A percentile compares a stretch with the other conserved stretches of the same genome.
phyloP scores from a whole-genome alignment of 768 basidiomycete species.

The Polyporus arcularius region DNA sequence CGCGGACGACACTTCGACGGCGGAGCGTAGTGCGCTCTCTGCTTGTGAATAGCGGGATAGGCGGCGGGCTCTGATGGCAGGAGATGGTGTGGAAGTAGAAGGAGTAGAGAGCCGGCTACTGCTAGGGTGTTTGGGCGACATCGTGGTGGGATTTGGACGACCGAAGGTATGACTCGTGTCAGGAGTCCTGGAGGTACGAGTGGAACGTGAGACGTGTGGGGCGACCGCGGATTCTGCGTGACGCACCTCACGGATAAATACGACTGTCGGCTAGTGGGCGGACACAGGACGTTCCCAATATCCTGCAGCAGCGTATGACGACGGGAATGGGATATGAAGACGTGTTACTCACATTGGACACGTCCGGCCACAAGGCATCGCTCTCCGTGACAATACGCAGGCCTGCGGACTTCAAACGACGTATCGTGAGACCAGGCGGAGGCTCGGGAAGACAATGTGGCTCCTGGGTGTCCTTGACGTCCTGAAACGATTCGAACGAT shows the following conservation, averaged over 20 bases:
- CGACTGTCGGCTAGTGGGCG: slow-evolving; percentile 1
- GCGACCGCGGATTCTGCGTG: neutral
- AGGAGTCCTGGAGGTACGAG: slow-evolving; percentile 14
- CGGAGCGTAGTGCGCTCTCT: slow-evolving; percentile 42
- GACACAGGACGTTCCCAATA: neutral
- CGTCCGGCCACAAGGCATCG: slow-evolving; percentile 4
- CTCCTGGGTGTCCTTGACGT: neutral
- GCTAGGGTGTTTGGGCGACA: neutral
- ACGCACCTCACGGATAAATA: slow-evolving; percentile 11
- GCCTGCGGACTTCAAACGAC: slow-evolving; percentile 15
- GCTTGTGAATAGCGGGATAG: slow-evolving; percentile 46
- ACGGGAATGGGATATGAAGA: neutral
- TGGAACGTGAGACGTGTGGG: neutral
- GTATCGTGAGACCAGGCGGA: slow-evolving; percentile 11
- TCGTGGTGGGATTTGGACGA: slow-evolving; percentile 20
- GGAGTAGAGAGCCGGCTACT: neutral
- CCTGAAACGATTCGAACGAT: neutral
- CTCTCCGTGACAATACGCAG: slow-evolving; percentile 21
- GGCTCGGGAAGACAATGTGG: neutral
- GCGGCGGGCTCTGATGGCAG: slow-evolving; percentile 23
- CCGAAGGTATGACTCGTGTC: slow-evolving; percentile 27
- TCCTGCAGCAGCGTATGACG: neutral
- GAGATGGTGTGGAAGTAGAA: neutral
- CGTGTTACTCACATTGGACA: neutral
- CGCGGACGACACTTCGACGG: slow-evolving; percentile 34